phyloP scores from a whole-genome alignment of 768 basidiomycete genomes.

The Glaciozyma antarctica region DNA sequence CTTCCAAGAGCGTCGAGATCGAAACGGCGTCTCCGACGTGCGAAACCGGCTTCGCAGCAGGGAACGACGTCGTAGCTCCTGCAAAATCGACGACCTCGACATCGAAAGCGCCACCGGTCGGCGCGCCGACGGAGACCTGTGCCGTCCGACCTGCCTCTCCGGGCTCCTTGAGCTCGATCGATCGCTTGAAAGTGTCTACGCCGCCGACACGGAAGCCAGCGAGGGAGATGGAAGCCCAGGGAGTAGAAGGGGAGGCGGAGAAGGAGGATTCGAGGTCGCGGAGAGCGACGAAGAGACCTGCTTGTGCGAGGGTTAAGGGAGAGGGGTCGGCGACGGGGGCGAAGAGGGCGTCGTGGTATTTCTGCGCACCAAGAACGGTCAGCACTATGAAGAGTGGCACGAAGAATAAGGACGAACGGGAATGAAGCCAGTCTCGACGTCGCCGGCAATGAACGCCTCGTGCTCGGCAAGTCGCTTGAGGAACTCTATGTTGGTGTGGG shows the following conservation, averaged over 20 bases:
- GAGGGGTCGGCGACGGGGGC: conserved; percentile 53
- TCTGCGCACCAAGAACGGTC: conserved; percentile 44
- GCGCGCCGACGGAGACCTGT: not conserved
- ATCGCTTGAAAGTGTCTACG: conserved; percentile 37
- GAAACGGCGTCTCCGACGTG: not conserved
- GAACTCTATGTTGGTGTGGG: conserved; percentile 86
- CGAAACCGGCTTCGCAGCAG: not conserved
- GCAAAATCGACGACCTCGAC: conserved; percentile 8
- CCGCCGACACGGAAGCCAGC: conserved; percentile 69
- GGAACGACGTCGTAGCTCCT: not conserved
- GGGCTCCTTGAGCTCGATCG: conserved; percentile 15
- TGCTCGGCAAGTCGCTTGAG: conserved; percentile 67
- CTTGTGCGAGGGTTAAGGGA: conserved; percentile 61
- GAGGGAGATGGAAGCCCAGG: conserved; percentile 62
- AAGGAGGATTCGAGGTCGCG: conserved; percentile 47
- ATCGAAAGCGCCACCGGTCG: not conserved
- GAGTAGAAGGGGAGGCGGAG: conserved; percentile 30
- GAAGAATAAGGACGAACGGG: conserved; percentile 45
- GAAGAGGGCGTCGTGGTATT: conserved; percentile 75
- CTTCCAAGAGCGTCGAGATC: not conserved
- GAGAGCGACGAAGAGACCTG: conserved; percentile 63
- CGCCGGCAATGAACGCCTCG: conserved; percentile 60
- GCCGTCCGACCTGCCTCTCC: not conserved
- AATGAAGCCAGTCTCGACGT: conserved; percentile 90
- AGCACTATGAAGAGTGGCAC: not conserved